A percentile compares a stretch with the other conserved stretches of the same genome.
Conservation (phyloP, 2,329 filamentous ascomycete species). For the Colletotrichum shisoi region DNA sequence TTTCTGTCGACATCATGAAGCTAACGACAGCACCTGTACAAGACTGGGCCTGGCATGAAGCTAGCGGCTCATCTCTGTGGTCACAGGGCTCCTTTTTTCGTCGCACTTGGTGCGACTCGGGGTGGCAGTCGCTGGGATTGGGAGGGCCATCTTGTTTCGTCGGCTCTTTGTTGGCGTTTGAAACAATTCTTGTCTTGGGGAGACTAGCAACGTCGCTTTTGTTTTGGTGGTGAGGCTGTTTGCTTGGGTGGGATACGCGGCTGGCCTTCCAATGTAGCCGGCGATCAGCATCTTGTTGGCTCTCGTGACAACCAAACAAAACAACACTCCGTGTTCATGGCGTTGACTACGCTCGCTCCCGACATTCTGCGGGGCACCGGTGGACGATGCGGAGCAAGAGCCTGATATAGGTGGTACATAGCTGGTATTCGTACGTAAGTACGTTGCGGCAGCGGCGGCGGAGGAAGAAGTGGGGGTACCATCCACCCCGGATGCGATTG, state of each 20-base stretch:
- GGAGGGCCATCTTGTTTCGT: slow-evolving; percentile 32
- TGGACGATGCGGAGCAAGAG: not conserved
- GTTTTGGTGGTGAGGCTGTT: not conserved
- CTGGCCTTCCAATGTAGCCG: not conserved
- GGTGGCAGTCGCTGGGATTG: slow-evolving; percentile 10
- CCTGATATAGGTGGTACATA: too few species aligned
- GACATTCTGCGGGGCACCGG: not conserved
- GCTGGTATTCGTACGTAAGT: too few species aligned
- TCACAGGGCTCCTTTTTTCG: slow-evolving; percentile 12
- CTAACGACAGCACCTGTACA: slow-evolving; percentile 13
- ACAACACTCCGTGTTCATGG: not conserved
- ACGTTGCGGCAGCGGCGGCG: not conserved
- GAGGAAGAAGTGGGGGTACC: not conserved
- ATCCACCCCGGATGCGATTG: not conserved
- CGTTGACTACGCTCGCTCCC: too few species aligned
- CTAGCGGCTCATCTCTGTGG: slow-evolving; percentile 7
- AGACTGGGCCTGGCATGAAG: slow-evolving; percentile 24
- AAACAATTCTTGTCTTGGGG: slow-evolving; percentile 36
- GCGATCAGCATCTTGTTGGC: slow-evolving; percentile 17
- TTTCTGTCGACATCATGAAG: slow-evolving; percentile 18
- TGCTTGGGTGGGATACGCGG: slow-evolving; percentile 12
- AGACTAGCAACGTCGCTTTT: slow-evolving; percentile 21
- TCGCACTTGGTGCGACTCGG: slow-evolving; percentile 19
- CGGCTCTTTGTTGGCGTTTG: slow-evolving; percentile 29
- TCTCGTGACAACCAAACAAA: slow-evolving; percentile 7